Conservation (phyloP, 768 basidiomycete genomes). For the Stropharia rugosoannulata region DNA sequence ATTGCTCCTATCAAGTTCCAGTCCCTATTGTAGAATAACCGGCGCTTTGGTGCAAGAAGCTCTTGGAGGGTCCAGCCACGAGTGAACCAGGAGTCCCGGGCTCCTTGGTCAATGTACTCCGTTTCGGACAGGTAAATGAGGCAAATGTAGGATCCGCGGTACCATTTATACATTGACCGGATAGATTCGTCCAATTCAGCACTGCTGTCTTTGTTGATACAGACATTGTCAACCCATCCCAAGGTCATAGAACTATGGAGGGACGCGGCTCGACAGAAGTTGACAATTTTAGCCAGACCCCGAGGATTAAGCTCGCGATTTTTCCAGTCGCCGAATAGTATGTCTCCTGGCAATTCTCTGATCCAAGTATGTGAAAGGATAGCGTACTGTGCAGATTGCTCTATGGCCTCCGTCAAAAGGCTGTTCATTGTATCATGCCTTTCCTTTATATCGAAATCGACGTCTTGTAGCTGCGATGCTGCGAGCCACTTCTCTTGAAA, state of each 20-base stretch:
- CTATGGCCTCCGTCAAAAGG: background rate
- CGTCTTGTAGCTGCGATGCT: background rate
- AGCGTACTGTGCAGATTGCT: background rate
- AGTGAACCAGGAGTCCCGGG: no score
- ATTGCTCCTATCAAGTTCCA: background rate
- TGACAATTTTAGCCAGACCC: background rate
- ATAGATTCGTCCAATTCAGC: no score
- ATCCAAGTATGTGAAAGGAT: conserved; percentile 1
- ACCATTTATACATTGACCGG: no score
- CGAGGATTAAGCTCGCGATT: background rate
- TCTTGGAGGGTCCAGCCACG: background rate
- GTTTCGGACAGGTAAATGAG: no score
- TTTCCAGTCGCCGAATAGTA: background rate
- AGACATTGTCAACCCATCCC: background rate
- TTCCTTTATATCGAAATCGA: background rate
- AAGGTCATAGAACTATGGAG: background rate
- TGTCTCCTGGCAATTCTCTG: background rate
- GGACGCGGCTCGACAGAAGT: background rate
- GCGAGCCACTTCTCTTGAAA: background rate
- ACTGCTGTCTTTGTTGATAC: no score
- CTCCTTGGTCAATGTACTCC: no score
- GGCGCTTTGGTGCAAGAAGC: background rate
- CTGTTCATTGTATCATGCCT: background rate
- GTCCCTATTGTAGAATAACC: background rate
- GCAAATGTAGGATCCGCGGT: no score